These are phyloP conservation scores for Senecio squalidus DNA, from an alignment of 140 eudicot species.

Conservation along the genomic window DNA sequence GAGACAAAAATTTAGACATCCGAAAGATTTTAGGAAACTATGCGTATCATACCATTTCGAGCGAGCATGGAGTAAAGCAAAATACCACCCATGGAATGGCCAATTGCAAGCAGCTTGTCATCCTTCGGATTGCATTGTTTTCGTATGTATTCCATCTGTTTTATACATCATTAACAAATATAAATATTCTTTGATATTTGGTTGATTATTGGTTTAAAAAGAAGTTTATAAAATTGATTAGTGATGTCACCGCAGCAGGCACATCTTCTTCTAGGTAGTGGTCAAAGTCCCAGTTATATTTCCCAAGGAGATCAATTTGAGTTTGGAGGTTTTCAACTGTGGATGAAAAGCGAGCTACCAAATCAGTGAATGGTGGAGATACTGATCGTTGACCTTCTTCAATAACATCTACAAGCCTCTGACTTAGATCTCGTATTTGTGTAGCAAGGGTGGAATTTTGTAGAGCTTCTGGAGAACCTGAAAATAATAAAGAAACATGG, in stretches of 20 bases:
- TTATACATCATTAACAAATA: slow-evolving; percentile 2
- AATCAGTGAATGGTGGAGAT: slow-evolving; percentile 43
- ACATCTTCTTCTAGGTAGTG: slow-evolving; percentile 71
- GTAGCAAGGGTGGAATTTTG: slow-evolving; percentile 47
- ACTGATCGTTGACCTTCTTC: slow-evolving; percentile 59
- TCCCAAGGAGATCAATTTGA: slow-evolving; percentile 52
- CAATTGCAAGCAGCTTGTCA: slow-evolving; percentile 78
- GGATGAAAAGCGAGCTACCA: slow-evolving; percentile 40
- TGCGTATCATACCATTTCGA: slow-evolving; percentile 40
- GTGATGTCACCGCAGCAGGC: slow-evolving; percentile 64
- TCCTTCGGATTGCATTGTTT: slow-evolving; percentile 55
- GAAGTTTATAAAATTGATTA: slow-evolving; percentile 2
- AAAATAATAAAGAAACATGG: slow-evolving; percentile 16
- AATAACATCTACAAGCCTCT: slow-evolving; percentile 36
- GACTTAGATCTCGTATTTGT: slow-evolving; percentile 58
- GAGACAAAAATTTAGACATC: not conserved
- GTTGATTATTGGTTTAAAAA: not conserved
- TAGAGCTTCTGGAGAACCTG: slow-evolving; percentile 50
- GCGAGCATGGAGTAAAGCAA: slow-evolving; percentile 69
- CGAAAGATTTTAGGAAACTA: not conserved
- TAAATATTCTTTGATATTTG: not conserved
- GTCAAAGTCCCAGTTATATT: slow-evolving; percentile 82
- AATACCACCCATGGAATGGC: slow-evolving; percentile 91
- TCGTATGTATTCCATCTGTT: slow-evolving; percentile 68
- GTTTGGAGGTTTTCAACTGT: slow-evolving; percentile 53